Evolutionary conservation across 148 eudicot species (phyloP).

Genomic region (Bassia scoparia): DNA sequence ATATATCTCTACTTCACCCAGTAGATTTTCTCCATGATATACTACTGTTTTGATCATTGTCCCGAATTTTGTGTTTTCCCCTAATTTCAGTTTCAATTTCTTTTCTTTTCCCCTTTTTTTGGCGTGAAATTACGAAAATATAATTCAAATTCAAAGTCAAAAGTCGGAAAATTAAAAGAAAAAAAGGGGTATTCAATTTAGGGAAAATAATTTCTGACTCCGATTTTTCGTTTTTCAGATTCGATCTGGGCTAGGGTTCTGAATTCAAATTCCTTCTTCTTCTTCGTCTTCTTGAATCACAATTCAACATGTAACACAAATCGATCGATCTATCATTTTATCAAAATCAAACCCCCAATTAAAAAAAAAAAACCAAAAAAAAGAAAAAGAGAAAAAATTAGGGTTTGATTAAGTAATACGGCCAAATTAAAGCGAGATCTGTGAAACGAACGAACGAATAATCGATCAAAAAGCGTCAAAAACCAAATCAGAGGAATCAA

Average conservation of each 20-base stretch:
- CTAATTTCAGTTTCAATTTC: not conserved
- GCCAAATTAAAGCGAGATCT: slow-evolving; percentile 22
- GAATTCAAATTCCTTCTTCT: slow-evolving; percentile 9
- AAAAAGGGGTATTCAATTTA: not conserved
- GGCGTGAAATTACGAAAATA: not conserved
- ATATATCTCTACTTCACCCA: slow-evolving; percentile 81
- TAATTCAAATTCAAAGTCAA: not conserved
- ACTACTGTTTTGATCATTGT: slow-evolving; percentile 49
- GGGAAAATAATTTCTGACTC: not conserved
- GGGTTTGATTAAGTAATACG: slow-evolving; percentile 19
- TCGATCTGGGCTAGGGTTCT: slow-evolving; percentile 19
- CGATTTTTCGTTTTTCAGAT: not conserved
- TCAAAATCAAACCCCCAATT: not conserved
- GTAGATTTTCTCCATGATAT: slow-evolving; percentile 66
- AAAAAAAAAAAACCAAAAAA: not conserved
- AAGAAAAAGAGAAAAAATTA: slow-evolving; percentile 15
- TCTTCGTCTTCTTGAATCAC: slow-evolving; percentile 19
- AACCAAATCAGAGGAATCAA: slow-evolving; percentile 3
- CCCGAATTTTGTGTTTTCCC: not conserved
- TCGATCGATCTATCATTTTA: slow-evolving; percentile 24
- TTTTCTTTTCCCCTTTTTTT: not conserved
- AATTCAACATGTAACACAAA: slow-evolving; percentile 19
- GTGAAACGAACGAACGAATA: not conserved
- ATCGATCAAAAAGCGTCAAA: not conserved
- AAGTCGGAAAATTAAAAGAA: not conserved